phyloP scores from a whole-genome alignment of 2,329 filamentous ascomycete species.

The Berkeleyomyces basicola region DNA sequence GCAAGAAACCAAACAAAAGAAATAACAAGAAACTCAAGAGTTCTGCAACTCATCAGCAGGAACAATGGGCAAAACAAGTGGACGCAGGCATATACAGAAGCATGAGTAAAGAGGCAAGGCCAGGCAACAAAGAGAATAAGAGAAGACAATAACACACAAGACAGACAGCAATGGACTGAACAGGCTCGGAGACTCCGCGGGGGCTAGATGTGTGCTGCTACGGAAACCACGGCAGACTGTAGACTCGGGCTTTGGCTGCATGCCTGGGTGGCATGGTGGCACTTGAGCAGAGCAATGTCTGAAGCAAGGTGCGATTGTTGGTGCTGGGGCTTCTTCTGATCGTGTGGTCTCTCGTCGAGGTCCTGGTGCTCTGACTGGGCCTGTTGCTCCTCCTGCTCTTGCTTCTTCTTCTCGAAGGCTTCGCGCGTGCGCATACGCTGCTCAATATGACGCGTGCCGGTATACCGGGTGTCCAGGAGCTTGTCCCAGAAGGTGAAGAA shows the following conservation, averaged over 20 bases:
- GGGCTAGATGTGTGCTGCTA: not conserved
- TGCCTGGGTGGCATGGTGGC: not conserved
- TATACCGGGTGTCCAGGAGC: constrained; percentile 67
- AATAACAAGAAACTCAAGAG: too few relatives aligned
- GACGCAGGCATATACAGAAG: not conserved
- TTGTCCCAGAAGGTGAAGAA: constrained; percentile 95
- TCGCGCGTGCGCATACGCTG: constrained; percentile 8
- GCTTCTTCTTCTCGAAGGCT: constrained; percentile 4
- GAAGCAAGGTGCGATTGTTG: not conserved
- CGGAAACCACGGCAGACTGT: not conserved
- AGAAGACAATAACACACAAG: not conserved
- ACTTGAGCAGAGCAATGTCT: not conserved
- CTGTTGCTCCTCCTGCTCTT: not conserved
- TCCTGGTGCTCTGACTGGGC: not conserved
- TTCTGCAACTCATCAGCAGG: too few relatives aligned
- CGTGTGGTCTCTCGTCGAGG: not conserved
- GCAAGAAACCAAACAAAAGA: too few relatives aligned
- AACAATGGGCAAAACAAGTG: too few relatives aligned
- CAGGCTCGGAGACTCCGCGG: not conserved
- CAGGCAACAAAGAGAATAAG: not conserved
- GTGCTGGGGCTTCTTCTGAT: not conserved
- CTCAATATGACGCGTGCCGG: constrained; percentile 35
- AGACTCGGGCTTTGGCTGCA: not conserved
- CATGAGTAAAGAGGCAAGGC: not conserved
- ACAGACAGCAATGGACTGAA: not conserved